Evolutionary conservation across 805 yeast genomes (phyloP).

Genomic region (Isabelozyma gotoi): DNA sequence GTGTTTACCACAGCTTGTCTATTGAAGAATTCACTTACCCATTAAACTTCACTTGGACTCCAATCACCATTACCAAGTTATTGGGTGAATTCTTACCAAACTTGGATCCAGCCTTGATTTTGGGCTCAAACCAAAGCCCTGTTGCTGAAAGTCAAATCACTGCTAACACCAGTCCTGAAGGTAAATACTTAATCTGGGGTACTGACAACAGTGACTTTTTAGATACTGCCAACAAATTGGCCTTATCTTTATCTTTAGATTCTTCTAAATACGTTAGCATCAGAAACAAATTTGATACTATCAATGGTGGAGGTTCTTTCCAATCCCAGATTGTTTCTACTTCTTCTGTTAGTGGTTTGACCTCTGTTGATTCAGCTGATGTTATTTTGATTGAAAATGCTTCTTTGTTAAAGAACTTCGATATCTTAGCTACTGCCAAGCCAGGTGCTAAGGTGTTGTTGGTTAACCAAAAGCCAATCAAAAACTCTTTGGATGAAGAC

Average conservation of each 20-base stretch:
- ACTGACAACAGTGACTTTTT: conserved; percentile 59
- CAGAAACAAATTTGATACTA: conserved; percentile 71
- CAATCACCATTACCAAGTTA: conserved; percentile 49
- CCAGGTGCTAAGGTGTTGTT: conserved; percentile 57
- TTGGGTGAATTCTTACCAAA: conserved; percentile 40
- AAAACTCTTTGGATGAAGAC: conserved; percentile 45
- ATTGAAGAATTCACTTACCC: conserved; percentile 56
- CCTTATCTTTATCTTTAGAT: conserved; percentile 68
- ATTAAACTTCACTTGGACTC: conserved; percentile 56
- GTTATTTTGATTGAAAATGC: conserved; percentile 62
- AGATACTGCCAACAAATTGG: conserved; percentile 60
- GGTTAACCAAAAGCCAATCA: conserved; percentile 32
- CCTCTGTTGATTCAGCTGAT: conserved; percentile 56
- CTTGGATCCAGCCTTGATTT: conserved; percentile 26
- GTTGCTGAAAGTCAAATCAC: conserved; percentile 22
- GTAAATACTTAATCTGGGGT: conserved; percentile 61
- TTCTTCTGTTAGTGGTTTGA: conserved; percentile 2
- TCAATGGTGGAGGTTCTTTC: conserved; percentile 69
- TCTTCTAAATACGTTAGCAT: conserved; percentile 50
- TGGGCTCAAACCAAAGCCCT: conserved; percentile 15
- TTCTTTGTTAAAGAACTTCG: conserved; percentile 54
- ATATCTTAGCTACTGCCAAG: conserved; percentile 61
- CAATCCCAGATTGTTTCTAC: conserved; percentile 60
- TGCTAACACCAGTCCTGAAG: conserved; percentile 43
- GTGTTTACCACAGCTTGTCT: conserved; percentile 32